These are phyloP conservation scores for Naganishia friedmannii DNA, from an alignment of 768 basidiomycete genomes.

Conservation along the genomic window DNA sequence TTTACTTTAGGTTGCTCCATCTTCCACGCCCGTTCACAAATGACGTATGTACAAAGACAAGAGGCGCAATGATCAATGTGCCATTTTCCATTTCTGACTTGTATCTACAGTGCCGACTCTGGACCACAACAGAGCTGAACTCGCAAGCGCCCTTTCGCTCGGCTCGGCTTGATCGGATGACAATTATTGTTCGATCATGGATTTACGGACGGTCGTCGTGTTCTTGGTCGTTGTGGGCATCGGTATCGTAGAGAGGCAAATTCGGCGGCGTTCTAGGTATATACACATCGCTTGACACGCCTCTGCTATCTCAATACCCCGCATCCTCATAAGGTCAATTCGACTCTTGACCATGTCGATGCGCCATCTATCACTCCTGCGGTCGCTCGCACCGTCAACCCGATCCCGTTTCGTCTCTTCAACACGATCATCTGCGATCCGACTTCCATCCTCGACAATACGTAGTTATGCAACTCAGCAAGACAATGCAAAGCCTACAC, in stretches of 20 bases:
- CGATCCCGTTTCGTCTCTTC: slow-evolving; percentile 8
- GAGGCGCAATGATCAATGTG: neutral
- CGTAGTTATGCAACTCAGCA: slow-evolving; percentile 14
- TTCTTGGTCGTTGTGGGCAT: neutral
- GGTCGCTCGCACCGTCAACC: slow-evolving; percentile 16
- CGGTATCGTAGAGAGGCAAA: slow-evolving; percentile 1
- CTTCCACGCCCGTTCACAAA: neutral
- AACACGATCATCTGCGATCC: neutral
- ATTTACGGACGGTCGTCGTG: neutral
- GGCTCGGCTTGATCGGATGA: too few species aligned
- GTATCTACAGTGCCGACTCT: neutral
- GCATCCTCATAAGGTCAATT: neutral
- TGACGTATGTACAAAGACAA: neutral
- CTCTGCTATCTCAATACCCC: neutral
- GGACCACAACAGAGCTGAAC: neutral
- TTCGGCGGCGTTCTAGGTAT: slow-evolving; percentile 1
- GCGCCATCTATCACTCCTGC: slow-evolving; percentile 19
- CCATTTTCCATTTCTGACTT: too few species aligned
- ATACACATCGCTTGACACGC: too few species aligned
- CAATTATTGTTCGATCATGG: neutral
- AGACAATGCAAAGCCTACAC: slow-evolving; percentile 3
- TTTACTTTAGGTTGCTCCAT: neutral
- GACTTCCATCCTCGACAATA: slow-evolving; percentile 4
- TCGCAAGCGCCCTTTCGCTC: neutral
- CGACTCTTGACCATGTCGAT: slow-evolving; percentile 12